These are phyloP conservation scores for Penicillium cosmopolitanum DNA, from an alignment of 495 filamentous ascomycete genomes.

Conservation along the genomic window DNA sequence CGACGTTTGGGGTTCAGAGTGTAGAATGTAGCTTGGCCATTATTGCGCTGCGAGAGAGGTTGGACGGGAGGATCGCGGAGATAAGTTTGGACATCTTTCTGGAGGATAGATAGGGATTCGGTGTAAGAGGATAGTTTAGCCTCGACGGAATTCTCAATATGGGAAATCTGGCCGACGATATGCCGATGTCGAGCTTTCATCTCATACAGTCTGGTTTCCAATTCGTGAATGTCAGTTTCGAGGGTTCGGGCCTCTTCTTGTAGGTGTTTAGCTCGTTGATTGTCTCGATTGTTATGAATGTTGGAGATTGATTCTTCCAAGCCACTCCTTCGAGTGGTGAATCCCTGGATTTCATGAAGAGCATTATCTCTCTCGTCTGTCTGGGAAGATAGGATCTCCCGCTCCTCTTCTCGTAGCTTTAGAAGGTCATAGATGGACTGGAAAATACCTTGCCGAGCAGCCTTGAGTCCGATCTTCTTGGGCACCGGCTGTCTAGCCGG, in stretches of 20 bases:
- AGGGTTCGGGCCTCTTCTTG: constrained; percentile 56
- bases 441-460: constrained; percentile 72
- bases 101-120: constrained; percentile 56
- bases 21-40: constrained; percentile 40
- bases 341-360: constrained; percentile 62
- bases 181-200: constrained; percentile 66
- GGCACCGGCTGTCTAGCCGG: constrained; percentile 65
- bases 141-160: constrained; percentile 65
- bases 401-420: constrained; percentile 72
- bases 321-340: constrained; percentile 54
- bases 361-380: constrained; percentile 60
- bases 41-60: constrained; percentile 40
- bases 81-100: constrained; percentile 52
- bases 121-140: constrained; percentile 64
- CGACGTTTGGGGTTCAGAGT: constrained; percentile 67
- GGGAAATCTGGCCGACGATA: constrained; percentile 62
- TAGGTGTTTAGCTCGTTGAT: constrained; percentile 42
- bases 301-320: constrained; percentile 50
- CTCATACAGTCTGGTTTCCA: constrained; percentile 67
- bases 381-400: constrained; percentile 59
- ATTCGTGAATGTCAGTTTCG: constrained; percentile 62
- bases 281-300: constrained; percentile 43
- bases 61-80: constrained; percentile 46
- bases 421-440: constrained; percentile 72
- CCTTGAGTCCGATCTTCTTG: constrained; percentile 61